These are phyloP conservation scores for Lophiostoma macrostomum DNA, from an alignment of 495 filamentous ascomycete species.

Conservation along the genomic window DNA sequence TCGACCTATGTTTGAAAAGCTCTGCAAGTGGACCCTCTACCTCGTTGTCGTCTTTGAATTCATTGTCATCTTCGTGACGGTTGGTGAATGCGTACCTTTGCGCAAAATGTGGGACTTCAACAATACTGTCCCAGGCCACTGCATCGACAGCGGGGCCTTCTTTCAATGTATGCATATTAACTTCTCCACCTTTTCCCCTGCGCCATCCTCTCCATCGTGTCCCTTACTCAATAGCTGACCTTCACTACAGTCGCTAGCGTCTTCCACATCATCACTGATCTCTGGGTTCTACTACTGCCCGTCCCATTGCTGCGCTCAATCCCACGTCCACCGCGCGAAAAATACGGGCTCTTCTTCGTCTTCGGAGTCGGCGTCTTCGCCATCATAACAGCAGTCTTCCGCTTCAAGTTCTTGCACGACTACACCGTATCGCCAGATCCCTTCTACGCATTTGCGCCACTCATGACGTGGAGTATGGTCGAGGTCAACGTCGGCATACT, in stretches of 20 bases:
- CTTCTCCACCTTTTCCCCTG: no score
- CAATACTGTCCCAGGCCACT: constrained; percentile 36
- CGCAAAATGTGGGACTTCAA: constrained; percentile 47
- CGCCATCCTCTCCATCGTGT: no score
- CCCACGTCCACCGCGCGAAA: constrained; percentile 45
- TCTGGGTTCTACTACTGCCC: constrained; percentile 52
- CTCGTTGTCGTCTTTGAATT: constrained; percentile 29
- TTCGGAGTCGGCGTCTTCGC: constrained; percentile 51
- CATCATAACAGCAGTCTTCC: constrained; percentile 43
- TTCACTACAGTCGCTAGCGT: constrained; percentile 42
- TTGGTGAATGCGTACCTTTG: constrained; percentile 48
- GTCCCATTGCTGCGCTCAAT: constrained; percentile 46
- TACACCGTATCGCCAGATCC: constrained; percentile 22
- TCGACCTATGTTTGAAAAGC: constrained; percentile 9
- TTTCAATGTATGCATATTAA: constrained; percentile 50
- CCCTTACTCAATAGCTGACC: not conserved
- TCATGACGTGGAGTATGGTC: constrained; percentile 47
- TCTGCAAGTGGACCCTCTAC: constrained; percentile 39
- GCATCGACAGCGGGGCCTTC: constrained; percentile 49
- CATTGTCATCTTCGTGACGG: constrained; percentile 38
- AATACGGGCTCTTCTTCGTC: constrained; percentile 47
- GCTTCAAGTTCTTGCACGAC: constrained; percentile 42
- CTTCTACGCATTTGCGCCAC: constrained; percentile 39
- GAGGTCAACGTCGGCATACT: constrained; percentile 49
- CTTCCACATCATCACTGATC: constrained; percentile 53